Conservation (phyloP, 108 stramenopile species). For the Aurantiochytrium sp. region DNA sequence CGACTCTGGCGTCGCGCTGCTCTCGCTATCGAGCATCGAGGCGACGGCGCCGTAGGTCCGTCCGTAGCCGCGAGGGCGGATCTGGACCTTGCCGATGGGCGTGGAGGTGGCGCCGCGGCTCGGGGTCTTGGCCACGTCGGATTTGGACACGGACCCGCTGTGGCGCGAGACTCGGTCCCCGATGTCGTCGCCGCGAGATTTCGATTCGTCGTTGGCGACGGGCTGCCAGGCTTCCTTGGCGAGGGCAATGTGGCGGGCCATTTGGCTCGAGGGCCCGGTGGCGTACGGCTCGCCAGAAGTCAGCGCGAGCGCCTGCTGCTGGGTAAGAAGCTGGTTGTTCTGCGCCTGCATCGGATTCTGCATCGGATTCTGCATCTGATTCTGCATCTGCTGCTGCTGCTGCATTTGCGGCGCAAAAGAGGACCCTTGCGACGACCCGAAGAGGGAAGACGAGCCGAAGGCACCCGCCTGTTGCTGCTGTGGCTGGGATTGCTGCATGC, state of each 20-base stretch:
- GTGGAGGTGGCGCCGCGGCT: not conserved
- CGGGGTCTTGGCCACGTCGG: not conserved
- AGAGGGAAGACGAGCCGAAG: not conserved
- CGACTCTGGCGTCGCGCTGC: not conserved
- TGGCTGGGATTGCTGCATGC: not conserved
- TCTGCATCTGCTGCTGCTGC: not conserved
- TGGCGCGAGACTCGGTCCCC: not conserved
- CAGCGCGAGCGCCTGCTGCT: not conserved
- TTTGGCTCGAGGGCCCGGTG: not conserved
- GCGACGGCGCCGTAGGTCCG: conserved; percentile 20
- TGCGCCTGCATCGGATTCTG: not conserved
- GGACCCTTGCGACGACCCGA: not conserved
- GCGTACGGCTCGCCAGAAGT: conserved; percentile 26
- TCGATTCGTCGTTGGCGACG: not conserved
- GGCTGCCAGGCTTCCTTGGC: conserved; percentile 25
- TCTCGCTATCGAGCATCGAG: not conserved
- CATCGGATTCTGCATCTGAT: not conserved
- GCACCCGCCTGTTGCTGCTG: not conserved
- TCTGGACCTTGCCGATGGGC: not conserved
- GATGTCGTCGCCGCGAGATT: not conserved
- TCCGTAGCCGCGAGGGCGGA: conserved; percentile 7
- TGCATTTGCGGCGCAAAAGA: not conserved
- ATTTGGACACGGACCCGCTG: not conserved
- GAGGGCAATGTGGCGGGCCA: not conserved
- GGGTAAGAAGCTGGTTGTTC: not conserved